Conservation (phyloP, 371 early-diverging fungal genomes). For the Mucor piriformis region DNA sequence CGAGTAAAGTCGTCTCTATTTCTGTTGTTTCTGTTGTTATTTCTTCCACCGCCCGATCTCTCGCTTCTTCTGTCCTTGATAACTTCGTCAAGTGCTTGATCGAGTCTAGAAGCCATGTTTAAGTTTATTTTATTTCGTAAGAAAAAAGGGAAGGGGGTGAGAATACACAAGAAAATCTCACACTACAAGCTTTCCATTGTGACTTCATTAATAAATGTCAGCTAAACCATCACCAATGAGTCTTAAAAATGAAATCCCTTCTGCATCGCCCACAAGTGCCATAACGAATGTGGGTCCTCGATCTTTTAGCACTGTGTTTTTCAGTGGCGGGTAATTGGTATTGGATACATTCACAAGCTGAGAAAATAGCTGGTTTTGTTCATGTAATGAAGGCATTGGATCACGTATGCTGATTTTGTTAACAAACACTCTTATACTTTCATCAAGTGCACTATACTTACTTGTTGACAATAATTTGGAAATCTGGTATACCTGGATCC, state of each 20-base stretch:
- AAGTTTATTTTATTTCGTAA: slow-evolving; percentile 1
- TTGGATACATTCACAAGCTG: not conserved
- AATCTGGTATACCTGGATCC: slow-evolving; percentile 55
- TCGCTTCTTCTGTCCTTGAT: slow-evolving; percentile 44
- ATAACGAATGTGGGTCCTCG: slow-evolving; percentile 25
- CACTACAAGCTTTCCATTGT: not conserved
- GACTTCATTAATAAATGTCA: slow-evolving; percentile 12
- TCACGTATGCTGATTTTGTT: slow-evolving; percentile 5
- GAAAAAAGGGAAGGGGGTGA: not conserved
- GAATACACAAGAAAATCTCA: not conserved
- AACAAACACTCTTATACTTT: not conserved
- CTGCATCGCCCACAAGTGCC: slow-evolving; percentile 38
- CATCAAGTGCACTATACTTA: slow-evolving; percentile 2
- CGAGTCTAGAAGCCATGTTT: slow-evolving; percentile 46
- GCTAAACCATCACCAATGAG: slow-evolving; percentile 27
- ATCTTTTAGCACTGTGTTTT: slow-evolving; percentile 3
- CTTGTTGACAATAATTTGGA: slow-evolving; percentile 40
- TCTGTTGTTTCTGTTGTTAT: slow-evolving; percentile 3
- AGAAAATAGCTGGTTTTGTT: slow-evolving; percentile 11
- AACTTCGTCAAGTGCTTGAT: slow-evolving; percentile 58
- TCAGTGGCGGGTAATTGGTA: slow-evolving; percentile 3
- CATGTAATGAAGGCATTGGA: slow-evolving; percentile 15
- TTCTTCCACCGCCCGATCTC: slow-evolving; percentile 19
- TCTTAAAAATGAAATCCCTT: slow-evolving; percentile 32
- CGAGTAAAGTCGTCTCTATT: not conserved